Percentiles rank a stretch among this genome's conserved stretches.
phyloP scores from a whole-genome alignment of 2,329 filamentous ascomycete genomes.

The Dendrostoma leiphaemia region DNA sequence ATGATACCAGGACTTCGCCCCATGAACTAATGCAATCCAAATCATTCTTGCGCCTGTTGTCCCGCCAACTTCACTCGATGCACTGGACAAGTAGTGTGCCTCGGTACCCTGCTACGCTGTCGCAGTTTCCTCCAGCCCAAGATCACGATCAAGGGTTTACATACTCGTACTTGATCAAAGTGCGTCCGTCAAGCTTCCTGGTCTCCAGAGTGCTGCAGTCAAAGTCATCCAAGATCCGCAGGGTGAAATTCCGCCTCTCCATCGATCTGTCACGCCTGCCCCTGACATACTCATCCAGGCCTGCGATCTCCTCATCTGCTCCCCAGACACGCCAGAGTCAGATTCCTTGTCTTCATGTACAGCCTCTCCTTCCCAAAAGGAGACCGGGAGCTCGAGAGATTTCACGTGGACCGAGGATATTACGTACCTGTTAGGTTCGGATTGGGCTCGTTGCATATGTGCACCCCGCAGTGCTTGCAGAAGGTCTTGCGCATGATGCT shows the following conservation, averaged over 20 bases:
- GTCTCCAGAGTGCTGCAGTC: conserved; percentile 30
- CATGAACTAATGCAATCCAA: background rate
- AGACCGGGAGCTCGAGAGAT: too few relatives aligned
- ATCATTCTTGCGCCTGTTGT: background rate
- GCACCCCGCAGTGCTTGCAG: conserved; percentile 47
- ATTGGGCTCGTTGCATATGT: conserved; percentile 33
- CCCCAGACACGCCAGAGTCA: background rate
- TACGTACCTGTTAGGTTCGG: conserved; percentile 28
- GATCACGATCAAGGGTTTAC: conserved; percentile 35
- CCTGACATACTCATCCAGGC: conserved; percentile 27
- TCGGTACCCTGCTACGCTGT: too few relatives aligned
- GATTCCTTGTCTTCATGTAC: too few relatives aligned
- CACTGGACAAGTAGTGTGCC: too few relatives aligned
- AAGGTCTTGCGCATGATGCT: conserved; percentile 39
- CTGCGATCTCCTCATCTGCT: conserved; percentile 31
- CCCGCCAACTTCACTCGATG: too few relatives aligned
- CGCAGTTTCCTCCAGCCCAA: too few relatives aligned
- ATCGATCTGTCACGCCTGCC: conserved; percentile 19
- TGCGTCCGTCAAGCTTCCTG: conserved; percentile 27
- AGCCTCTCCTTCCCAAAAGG: too few relatives aligned
- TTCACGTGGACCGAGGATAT: too few relatives aligned
- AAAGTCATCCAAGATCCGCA: conserved; percentile 37
- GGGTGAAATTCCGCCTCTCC: conserved; percentile 33
- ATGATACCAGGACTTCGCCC: background rate
- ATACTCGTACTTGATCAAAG: conserved; percentile 31